These are phyloP conservation scores for Aspergillus oerlinghausenensis DNA, from an alignment of 2,329 filamentous ascomycete genomes.

Conservation along the genomic window DNA sequence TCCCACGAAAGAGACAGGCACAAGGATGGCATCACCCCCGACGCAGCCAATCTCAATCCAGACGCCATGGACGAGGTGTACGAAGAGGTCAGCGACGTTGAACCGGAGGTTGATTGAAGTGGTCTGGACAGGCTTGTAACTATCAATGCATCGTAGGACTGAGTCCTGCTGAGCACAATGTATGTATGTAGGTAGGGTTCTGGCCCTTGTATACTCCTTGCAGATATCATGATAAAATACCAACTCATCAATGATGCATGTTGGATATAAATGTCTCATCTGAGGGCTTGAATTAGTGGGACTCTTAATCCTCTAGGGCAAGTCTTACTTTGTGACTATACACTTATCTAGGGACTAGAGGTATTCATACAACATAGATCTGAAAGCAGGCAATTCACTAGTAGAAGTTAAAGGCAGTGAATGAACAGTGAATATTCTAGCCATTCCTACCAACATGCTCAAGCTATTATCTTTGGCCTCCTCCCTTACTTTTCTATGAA, in stretches of 20 bases:
- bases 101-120: conserved; percentile 26
- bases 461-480: too few species aligned
- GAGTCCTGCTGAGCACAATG: not conserved
- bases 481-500: not conserved
- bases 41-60: conserved; percentile 41
- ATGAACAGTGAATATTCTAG: too few species aligned
- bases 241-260: not conserved
- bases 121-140: not conserved
- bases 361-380: too few species aligned
- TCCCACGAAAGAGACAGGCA: conserved; percentile 48
- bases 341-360: too few species aligned
- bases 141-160: not conserved
- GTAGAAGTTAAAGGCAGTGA: too few species aligned
- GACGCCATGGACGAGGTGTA: conserved; percentile 44
- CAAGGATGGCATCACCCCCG: conserved; percentile 30
- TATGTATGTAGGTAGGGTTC: not conserved
- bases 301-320: too few species aligned
- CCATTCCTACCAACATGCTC: too few species aligned
- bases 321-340: too few species aligned
- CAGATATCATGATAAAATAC: not conserved
- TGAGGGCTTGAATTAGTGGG: too few species aligned
- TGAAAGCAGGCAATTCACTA: too few species aligned
- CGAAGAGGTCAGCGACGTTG: conserved; percentile 34
- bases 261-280: not conserved
- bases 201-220: not conserved